These are phyloP conservation scores for Hordeum marinum DNA, from an alignment of 176 grass and related monocot species.

Conservation along the genomic window DNA sequence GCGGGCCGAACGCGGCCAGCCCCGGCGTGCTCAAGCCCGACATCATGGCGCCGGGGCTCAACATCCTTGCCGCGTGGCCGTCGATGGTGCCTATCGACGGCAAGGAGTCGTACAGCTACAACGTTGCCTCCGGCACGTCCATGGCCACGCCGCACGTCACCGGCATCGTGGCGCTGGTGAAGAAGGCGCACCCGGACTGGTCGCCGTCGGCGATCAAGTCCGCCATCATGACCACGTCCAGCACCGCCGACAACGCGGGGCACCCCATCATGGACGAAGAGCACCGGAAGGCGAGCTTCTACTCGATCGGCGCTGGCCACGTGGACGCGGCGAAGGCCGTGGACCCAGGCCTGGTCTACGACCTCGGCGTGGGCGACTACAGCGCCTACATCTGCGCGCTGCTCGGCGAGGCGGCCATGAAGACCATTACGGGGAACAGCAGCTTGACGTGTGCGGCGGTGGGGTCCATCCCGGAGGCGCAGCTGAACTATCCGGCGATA, in stretches of 20 bases:
- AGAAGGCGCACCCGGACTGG: constrained; percentile 53
- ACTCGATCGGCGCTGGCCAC: constrained; percentile 49
- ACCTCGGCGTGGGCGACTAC: constrained; percentile 36
- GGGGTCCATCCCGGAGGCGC: background rate
- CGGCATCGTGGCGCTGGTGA: constrained; percentile 49
- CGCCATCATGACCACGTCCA: constrained; percentile 64
- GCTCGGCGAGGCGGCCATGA: constrained; percentile 16
- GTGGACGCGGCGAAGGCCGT: constrained; percentile 27
- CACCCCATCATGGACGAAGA: constrained; percentile 42
- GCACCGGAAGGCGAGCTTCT: constrained; percentile 28
- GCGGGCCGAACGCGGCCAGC: constrained; percentile 34
- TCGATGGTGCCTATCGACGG: background rate
- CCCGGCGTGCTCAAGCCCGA: constrained; percentile 64
- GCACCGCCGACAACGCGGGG: constrained; percentile 18
- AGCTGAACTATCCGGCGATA: constrained; percentile 61
- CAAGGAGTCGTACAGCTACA: constrained; percentile 11
- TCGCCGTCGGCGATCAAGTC: constrained; percentile 56
- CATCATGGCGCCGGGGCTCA: constrained; percentile 61
- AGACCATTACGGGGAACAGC: background rate
- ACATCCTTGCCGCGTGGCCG: constrained; percentile 66
- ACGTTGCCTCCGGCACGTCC: constrained; percentile 57
- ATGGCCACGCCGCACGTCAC: constrained; percentile 67
- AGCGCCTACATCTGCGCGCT: constrained; percentile 44
- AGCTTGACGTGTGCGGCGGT: constrained; percentile 21
- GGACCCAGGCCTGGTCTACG: constrained; percentile 61